Evolutionary conservation across 306 rosid genomes (phyloP).

Genomic region (Hylodesmum podocarpum): DNA sequence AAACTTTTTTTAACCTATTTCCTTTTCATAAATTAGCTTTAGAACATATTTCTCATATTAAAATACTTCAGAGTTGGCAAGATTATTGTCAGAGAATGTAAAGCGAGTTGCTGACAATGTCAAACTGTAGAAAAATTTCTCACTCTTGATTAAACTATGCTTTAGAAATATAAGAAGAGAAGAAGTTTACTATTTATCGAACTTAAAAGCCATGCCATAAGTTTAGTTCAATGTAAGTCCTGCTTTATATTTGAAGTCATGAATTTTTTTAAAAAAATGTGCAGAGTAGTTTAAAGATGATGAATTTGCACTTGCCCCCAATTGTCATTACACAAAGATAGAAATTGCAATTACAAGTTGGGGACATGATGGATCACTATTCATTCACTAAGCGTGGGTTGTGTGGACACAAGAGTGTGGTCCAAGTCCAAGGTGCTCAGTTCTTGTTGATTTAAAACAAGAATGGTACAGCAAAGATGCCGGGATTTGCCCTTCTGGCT

Average conservation of each 20-base stretch:
- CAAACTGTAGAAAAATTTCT: not conserved
- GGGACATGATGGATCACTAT: conserved; percentile 23
- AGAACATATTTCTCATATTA: not conserved
- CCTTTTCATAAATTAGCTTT: not conserved
- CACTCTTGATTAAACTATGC: not conserved
- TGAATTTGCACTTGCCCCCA: not conserved
- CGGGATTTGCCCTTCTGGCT: conserved; percentile 38
- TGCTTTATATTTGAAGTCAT: not conserved
- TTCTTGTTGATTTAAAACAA: conserved; percentile 28
- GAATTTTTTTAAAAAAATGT: not conserved
- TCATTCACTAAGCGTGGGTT: conserved; percentile 3
- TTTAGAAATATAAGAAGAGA: not conserved
- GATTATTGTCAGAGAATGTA: not conserved
- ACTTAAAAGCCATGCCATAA: not conserved
- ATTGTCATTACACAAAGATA: not conserved
- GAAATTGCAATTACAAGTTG: conserved; percentile 10
- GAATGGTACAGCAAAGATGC: conserved; percentile 40
- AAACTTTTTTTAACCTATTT: not conserved
- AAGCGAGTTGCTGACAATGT: not conserved
- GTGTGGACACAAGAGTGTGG: conserved; percentile 16
- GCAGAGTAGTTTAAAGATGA: not conserved
- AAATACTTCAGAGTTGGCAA: not conserved
- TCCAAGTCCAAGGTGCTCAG: conserved; percentile 36
- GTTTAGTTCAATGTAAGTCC: not conserved
- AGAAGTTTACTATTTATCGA: not conserved